Base-by-base conservation (phyloP, 2,329 filamentous ascomycete species). In the Cadophora malorum region DNA sequence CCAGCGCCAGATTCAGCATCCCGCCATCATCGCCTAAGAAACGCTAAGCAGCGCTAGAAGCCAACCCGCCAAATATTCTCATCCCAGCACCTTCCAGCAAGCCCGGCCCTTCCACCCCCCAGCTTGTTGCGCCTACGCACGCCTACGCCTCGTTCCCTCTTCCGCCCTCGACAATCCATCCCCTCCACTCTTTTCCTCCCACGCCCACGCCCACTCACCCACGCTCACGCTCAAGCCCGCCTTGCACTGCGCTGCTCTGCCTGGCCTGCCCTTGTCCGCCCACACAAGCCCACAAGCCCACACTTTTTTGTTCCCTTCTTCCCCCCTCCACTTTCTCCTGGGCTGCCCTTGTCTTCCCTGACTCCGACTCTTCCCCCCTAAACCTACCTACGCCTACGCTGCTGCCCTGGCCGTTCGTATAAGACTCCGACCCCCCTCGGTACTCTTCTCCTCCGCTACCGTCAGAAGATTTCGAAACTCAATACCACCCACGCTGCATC, bases 341-440 rank as follows among this genome's bases (percentile, higher is more conserved):
- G 31, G 19, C 38, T 56, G 19, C 62, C 59, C 52, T 19, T 28
- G 19, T 19, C 49, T 47, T 33, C 25, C 61, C 33, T 64, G 41
- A 65, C 50, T 33, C 16, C 62, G 23, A 53, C 41, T 19, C 41
- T 31, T 61, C 58, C 41, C 60, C 45, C 67, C 63, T 45, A 38
- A 58, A 61, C 16, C 33, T 31, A 25, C 55, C 19, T 16, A 38
- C 33, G 19, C 49, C 49, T 23, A 10, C 12, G 14, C 35, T 28
- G n/a, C 56, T 25, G 14, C 56, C 14, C 31, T 47, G 45, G 21
- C n/a, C n/a, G 45, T 60, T 64, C 68, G 67, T 73, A 73, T 73
- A 73, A 72, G 68, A 67, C 64, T 25, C 65, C 64, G 64, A 64
- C 55, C 67, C 70, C 71, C 69, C 68, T 72, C 71, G 72, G 71